phyloP scores from a whole-genome alignment of 1,284 basidiomycete species.

The Pseudomicrostroma phylloplanum region DNA sequence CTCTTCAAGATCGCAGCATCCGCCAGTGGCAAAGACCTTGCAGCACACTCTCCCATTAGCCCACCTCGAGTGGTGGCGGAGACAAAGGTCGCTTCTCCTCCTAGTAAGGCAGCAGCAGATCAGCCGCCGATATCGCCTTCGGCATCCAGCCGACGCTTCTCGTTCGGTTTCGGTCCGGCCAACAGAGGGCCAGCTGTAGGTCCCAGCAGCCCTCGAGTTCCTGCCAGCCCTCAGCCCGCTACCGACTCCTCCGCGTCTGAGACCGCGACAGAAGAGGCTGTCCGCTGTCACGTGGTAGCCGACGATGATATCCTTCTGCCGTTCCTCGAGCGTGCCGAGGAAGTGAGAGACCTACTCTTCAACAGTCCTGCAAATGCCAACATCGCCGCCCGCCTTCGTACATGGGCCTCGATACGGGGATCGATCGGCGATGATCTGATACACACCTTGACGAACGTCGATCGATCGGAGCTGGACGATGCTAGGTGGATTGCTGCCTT shows the following conservation, averaged over 20 bases:
- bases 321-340: conserved; percentile 26
- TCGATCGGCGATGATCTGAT: background rate
- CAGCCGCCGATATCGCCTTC: background rate
- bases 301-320: conserved; percentile 20
- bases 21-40: background rate
- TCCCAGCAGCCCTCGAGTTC: no score
- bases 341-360: conserved; percentile 22
- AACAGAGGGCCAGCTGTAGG: background rate
- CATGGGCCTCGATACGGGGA: background rate
- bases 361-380: background rate
- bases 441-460: background rate
- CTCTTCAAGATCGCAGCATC: conserved; percentile 5
- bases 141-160: background rate
- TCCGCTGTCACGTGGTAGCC: background rate
- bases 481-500: background rate
- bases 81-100: background rate
- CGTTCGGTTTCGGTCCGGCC: background rate
- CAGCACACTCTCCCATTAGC: background rate
- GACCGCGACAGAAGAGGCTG: background rate
- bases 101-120: background rate
- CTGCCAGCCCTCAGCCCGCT: no score
- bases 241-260: background rate
- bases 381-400: background rate
- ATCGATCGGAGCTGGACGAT: conserved; percentile 1
- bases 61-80: background rate